A percentile compares a stretch with the other conserved stretches of the same genome.
These are phyloP conservation scores for Prunus mongolica DNA, from an alignment of 306 rosid genomes.

Conservation along the genomic window DNA sequence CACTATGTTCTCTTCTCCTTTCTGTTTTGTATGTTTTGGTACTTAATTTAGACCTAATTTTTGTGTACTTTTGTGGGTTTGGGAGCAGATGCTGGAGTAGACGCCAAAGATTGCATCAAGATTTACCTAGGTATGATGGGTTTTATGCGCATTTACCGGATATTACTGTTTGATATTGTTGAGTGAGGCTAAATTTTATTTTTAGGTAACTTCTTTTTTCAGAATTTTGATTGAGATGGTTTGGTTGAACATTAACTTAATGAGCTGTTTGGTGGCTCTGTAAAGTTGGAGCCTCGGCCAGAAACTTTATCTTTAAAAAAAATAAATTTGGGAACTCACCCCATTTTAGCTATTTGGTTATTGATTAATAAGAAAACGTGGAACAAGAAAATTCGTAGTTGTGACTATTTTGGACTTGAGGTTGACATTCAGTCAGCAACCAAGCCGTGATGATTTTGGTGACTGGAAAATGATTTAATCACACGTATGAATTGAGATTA, in stretches of 20 bases:
- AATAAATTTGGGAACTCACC: neutral
- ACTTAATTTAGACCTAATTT: neutral
- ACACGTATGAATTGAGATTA: neutral
- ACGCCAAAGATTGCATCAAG: constrained; percentile 77
- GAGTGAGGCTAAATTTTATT: neutral
- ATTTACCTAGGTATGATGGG: constrained; percentile 62
- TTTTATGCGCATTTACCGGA: neutral
- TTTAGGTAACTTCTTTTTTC: neutral
- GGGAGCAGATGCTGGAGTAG: constrained; percentile 62
- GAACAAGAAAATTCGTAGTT: neutral
- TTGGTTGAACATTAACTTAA: neutral
- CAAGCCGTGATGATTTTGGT: neutral
- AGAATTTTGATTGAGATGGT: neutral
- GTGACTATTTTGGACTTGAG: neutral
- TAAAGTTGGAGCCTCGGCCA: neutral
- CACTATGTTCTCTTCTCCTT: neutral
- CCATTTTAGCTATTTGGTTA: constrained; percentile 10
- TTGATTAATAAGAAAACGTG: neutral
- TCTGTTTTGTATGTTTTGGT: neutral
- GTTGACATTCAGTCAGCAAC: neutral
- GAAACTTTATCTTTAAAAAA: neutral
- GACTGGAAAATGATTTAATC: neutral
- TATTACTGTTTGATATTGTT: neutral
- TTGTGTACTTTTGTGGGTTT: constrained; percentile 3
- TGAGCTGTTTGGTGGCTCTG: neutral